Percentiles rank a stretch among this genome's conserved stretches.
phyloP scores from a whole-genome alignment of 129 eudicot species.

The sunflower (Helianthus annuus) region DNA sequence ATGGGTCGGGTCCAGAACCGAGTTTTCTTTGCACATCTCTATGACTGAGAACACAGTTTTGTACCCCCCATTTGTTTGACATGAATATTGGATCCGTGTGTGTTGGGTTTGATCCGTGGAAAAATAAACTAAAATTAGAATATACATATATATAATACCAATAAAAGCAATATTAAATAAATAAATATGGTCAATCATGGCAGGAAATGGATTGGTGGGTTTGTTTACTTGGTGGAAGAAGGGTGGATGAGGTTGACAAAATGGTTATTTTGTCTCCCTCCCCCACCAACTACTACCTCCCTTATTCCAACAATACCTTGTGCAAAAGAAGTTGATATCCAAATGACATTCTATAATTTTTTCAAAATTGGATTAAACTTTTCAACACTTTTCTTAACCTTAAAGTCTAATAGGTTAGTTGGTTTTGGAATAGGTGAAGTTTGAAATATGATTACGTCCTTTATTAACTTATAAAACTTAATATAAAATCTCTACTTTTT shows the following conservation, averaged over 20 bases:
- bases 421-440: too few species aligned
- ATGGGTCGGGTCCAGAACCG: too few species aligned
- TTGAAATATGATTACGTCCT: too few species aligned
- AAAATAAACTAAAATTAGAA: background rate
- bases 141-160: background rate
- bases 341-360: background rate
- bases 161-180: background rate
- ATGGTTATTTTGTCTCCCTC: slow-evolving; percentile 18
- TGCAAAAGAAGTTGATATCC: background rate
- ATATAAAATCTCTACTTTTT: too few species aligned
- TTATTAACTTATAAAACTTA: too few species aligned
- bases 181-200: background rate
- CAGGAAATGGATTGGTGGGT: slow-evolving; percentile 2
- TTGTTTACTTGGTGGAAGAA: background rate
- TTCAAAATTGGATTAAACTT: background rate
- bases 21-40: too few species aligned
- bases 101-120: too few species aligned
- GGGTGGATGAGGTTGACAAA: slow-evolving; percentile 16
- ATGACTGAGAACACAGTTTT: background rate
- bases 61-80: too few species aligned
- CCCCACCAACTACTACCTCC: slow-evolving; percentile 16
- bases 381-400: too few species aligned
- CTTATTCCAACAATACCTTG: slow-evolving; percentile 8
- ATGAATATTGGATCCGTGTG: too few species aligned
- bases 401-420: too few species aligned